A percentile compares a stretch with the other conserved stretches of the same genome.
Evolutionary conservation across 495 filamentous ascomycete species (phyloP).

Genomic region (Halenospora varia): DNA sequence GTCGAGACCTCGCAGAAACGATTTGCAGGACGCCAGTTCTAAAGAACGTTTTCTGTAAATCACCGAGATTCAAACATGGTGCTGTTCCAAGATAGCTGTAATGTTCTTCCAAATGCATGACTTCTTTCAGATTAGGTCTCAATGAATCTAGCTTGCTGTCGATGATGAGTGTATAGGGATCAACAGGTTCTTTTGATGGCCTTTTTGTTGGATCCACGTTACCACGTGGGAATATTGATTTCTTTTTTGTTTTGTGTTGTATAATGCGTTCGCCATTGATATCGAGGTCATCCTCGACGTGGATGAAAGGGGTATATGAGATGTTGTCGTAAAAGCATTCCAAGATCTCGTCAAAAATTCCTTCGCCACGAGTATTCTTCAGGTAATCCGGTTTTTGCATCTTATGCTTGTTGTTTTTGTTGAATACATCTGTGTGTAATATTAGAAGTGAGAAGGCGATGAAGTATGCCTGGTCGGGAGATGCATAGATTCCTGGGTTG

Average conservation of each 20-base stretch:
- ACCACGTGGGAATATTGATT: constrained; percentile 64
- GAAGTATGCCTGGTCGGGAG: constrained; percentile 93
- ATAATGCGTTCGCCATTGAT: constrained; percentile 71
- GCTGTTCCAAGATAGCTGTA: constrained; percentile 82
- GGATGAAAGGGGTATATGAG: constrained; percentile 94
- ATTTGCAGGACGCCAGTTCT: constrained; percentile 91
- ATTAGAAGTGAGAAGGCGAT: constrained; percentile 96
- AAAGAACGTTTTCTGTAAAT: constrained; percentile 82
- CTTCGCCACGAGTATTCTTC: constrained; percentile 87
- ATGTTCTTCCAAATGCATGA: constrained; percentile 88
- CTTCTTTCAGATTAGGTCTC: constrained; percentile 80
- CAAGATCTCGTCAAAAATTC: constrained; percentile 85
- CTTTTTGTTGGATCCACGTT: constrained; percentile 63
- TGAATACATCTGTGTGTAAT: constrained; percentile 96
- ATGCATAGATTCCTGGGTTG: constrained; percentile 92
- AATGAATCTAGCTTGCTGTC: constrained; percentile 80
- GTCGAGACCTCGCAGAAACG: constrained; percentile 83
- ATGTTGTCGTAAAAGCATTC: constrained; percentile 99
- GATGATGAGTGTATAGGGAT: constrained; percentile 91
- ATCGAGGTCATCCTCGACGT: constrained; percentile 87
- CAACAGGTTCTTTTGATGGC: constrained; percentile 75
- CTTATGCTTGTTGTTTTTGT: constrained; percentile 98
- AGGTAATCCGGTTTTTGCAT: constrained; percentile 97
- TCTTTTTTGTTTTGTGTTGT: constrained; percentile 64
- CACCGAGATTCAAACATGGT: constrained; percentile 65